Percentiles rank a stretch among this genome's conserved stretches.
Evolutionary conservation across 139 green algal species (phyloP).

Genomic region (Eudorina sp.): DNA sequence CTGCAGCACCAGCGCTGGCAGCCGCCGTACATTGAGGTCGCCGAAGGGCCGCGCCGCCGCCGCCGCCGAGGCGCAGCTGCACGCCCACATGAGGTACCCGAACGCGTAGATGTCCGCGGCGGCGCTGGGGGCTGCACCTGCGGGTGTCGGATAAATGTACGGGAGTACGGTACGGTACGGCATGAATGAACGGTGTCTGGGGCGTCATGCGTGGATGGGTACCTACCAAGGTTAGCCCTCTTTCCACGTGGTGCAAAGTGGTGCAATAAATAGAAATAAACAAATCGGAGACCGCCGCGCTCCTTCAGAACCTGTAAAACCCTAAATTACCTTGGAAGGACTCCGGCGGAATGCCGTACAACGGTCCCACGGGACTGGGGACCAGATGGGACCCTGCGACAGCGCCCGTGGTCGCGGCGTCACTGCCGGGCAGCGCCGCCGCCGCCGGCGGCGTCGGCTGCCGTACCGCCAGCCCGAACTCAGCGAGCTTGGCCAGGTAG

Average conservation of each 20-base stretch:
- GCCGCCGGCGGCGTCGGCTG: background rate
- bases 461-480: background rate
- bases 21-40: background rate
- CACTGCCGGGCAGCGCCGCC: background rate
- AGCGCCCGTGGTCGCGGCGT: background rate
- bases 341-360: conserved; percentile 3
- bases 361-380: background rate
- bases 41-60: background rate
- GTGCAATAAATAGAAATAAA: too few species aligned
- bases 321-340: background rate
- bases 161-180: too few species aligned
- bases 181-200: too few species aligned
- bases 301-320: too few species aligned
- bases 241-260: too few species aligned
- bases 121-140: background rate
- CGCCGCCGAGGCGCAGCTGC: too few species aligned
- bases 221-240: too few species aligned
- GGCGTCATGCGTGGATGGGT: too few species aligned
- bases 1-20: background rate
- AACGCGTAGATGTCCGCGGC: background rate
- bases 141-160: too few species aligned
- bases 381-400: background rate
- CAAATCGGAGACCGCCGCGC: too few species aligned
- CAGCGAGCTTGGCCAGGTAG: background rate
- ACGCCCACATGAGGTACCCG: background rate